Evolutionary conservation across 164 flowering plant genomes (phyloP), one percentile per base, ranked within the genome.

Genomic region (Vitis riparia): DNA sequence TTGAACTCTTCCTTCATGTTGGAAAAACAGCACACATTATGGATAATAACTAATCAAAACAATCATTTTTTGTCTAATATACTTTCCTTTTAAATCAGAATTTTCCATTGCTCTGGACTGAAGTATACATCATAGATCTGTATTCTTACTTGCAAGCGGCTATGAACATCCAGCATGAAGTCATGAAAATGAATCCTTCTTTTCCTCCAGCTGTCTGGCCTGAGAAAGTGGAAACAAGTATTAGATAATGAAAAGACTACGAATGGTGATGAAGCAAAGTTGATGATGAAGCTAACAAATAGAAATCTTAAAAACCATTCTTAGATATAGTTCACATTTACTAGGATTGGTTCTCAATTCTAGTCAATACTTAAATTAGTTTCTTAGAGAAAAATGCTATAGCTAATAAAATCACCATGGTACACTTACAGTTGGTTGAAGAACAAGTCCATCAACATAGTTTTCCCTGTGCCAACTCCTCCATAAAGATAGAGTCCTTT

Each of bases 381-480:
- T 19, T 30, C 17, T 30, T 3, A 51, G 27, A n/a, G 51, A 64
- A 13, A n/a, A 16, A 55, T 27, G 19, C 0, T 19, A 47, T 10
- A 62, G 37, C 19, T 66, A 68, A 57, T 27, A 5, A 64, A 17
- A 15, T 47, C 10, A 27, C 59, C 44, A 49, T 9, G 44, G 44
- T 23, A 30, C 51, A 78, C 97, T 87, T 80, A 95, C 99, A 95
- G 68, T 68, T 95, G 97, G 68, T 88, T 81, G 75, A 60, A 95
- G 71, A 96, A 96, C 72, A 96, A 80, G 86, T 96, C 99, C 99
- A 96, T 96, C 82, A 96, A 75, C 99, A 96, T 96, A 15, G 99
- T 96, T 81, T 96, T 96, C 14, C 99, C 99, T 7, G 99, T 96
- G 68, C 99, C 99, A 23, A 96, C 99, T 77, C 99, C 99, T 66